Evolutionary conservation across 805 yeast genomes (phyloP).

Genomic region (Schizosaccharomyces pombe): DNA sequence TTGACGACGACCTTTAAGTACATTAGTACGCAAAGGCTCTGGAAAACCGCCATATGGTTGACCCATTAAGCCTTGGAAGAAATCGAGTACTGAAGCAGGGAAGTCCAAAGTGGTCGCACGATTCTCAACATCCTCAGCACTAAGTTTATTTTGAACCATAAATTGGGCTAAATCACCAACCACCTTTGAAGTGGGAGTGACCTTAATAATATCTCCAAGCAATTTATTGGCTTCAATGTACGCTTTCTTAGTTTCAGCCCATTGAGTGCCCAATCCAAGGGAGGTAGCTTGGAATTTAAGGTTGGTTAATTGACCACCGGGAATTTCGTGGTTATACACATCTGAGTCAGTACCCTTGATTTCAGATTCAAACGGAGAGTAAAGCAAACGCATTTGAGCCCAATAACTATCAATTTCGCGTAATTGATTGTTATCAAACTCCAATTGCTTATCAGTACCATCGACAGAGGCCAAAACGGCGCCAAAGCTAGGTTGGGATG

Average conservation of each 20-base stretch:
- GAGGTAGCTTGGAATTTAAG: conserved; percentile 97
- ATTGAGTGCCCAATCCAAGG: conserved; percentile 88
- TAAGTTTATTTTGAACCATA: conserved; percentile 87
- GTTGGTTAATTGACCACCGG: conserved; percentile 98
- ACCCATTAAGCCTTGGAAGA: conserved; percentile 98
- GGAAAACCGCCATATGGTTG: conserved; percentile 99
- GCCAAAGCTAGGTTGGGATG: conserved; percentile 90
- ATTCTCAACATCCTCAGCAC: conserved; percentile 61
- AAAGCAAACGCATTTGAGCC: conserved; percentile 94
- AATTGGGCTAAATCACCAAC: conserved; percentile 99
- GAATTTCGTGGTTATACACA: conserved; percentile 93
- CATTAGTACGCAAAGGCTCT: conserved; percentile 84
- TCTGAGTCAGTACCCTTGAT: conserved; percentile 99
- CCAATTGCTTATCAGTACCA: conserved; percentile 49
- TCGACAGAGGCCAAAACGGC: conserved; percentile 83
- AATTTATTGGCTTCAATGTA: conserved; percentile 76
- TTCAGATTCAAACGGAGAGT: conserved; percentile 94
- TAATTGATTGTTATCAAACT: conserved; percentile 39
- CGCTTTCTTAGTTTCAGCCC: conserved; percentile 89
- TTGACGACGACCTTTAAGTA: conserved; percentile 77
- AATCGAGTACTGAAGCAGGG: conserved; percentile 96
- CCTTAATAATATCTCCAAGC: conserved; percentile 92
- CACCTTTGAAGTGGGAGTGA: conserved; percentile 97
- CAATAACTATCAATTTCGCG: conserved; percentile 83
- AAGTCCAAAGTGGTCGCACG: conserved; percentile 81